Conservation (phyloP, 768 basidiomycete genomes). For the Podaxis pistillaris region DNA sequence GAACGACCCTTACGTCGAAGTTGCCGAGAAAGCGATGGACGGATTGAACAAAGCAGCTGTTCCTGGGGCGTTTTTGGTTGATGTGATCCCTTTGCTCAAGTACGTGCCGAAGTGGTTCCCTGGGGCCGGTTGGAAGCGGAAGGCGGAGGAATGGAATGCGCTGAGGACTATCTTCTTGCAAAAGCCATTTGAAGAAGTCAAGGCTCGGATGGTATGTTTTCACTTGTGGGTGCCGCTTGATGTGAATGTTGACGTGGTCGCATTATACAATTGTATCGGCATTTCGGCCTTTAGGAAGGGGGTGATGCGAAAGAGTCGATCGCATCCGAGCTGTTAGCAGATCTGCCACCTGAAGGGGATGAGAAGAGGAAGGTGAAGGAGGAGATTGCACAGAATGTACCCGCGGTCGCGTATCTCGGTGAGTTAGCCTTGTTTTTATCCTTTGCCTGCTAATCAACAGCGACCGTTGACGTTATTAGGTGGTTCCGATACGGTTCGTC, state of each 20-base stretch:
- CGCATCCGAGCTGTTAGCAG: conserved; percentile 1
- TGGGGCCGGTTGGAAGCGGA: conserved; percentile 32
- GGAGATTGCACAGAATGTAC: conserved; percentile 6
- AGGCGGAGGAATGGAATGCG: conserved; percentile 13
- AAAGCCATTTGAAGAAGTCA: conserved; percentile 12
- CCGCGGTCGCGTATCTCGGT: conserved; percentile 31
- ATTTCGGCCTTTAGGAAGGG: background rate
- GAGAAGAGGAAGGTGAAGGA: background rate
- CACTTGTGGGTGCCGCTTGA: background rate
- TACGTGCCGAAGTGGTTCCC: conserved; percentile 38
- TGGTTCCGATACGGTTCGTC: conserved; percentile 36
- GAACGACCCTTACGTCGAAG: conserved; percentile 34
- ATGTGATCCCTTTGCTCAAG: conserved; percentile 22
- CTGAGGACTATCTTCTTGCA: background rate
- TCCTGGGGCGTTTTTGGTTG: conserved; percentile 20
- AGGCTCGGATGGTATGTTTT: conserved; percentile 10
- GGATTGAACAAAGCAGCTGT: conserved; percentile 22
- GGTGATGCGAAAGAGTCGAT: conserved; percentile 1
- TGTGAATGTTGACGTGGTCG: background rate
- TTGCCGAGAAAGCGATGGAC: conserved; percentile 29
- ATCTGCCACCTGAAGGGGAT: background rate
- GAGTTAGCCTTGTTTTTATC: conserved; percentile 3
- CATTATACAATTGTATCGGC: background rate
- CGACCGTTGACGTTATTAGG: conserved; percentile 21
- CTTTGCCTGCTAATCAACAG: background rate